A percentile compares a stretch with the other conserved stretches of the same genome.
These are phyloP conservation scores for sweet orange (Citrus sinensis) DNA, from an alignment of 345 rosid genomes.

Conservation along the genomic window DVS_A1.0 CM039164.1:26353501-26354000, in stretches of 20 bases:
- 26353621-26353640: slow-evolving; percentile 41
- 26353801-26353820: background rate
- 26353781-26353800: background rate
- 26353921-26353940: slow-evolving; percentile 57
- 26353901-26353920: slow-evolving; percentile 58
- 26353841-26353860: background rate
- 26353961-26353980: slow-evolving; percentile 45
- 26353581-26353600: slow-evolving; percentile 48
- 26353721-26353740: slow-evolving; percentile 55
- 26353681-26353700: slow-evolving; percentile 46
- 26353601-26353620: slow-evolving; percentile 44
- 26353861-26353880: slow-evolving; percentile 42
- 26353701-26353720: slow-evolving; percentile 65
- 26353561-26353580: slow-evolving; percentile 51
- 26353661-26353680: slow-evolving; percentile 47
- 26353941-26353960: slow-evolving; percentile 56
- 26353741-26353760: slow-evolving; percentile 81
- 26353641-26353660: slow-evolving; percentile 53
- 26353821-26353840: background rate
- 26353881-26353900: slow-evolving; percentile 82
- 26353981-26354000: slow-evolving; percentile 43
- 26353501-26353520: too few relatives aligned
- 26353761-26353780: slow-evolving; percentile 42
- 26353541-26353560: slow-evolving; percentile 79
- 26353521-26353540: slow-evolving; percentile 75